Conservation (phyloP, 352 stramenopile genomes). For the Blastocystis hominis region DNA sequence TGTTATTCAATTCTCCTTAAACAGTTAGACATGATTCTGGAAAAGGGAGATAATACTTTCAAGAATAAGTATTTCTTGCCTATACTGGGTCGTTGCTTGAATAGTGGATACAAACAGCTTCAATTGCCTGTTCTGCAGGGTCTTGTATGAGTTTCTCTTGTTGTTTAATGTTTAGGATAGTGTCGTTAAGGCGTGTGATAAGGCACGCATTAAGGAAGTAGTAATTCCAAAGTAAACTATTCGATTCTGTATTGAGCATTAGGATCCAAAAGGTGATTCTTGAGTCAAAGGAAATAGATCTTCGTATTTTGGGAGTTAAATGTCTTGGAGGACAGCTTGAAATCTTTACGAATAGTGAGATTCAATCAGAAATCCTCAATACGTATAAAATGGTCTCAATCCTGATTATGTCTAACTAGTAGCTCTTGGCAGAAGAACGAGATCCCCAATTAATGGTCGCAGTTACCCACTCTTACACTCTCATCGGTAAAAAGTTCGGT, state of each 20-base stretch:
- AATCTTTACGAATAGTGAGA: conserved; percentile 15
- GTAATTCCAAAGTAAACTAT: background rate
- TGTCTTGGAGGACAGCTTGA: background rate
- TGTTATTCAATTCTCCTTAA: conserved; percentile 15
- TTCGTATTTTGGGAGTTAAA: background rate
- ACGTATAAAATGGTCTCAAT: conserved; percentile 18
- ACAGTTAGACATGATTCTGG: background rate
- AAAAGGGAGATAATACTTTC: conserved; percentile 46
- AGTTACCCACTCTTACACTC: conserved; percentile 30
- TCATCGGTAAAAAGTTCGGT: conserved; percentile 12
- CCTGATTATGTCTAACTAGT: background rate
- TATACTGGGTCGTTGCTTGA: conserved; percentile 4
- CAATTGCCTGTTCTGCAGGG: conserved; percentile 23
- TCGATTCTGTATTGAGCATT: background rate
- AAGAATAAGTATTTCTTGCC: conserved; percentile 27
- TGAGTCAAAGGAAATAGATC: background rate
- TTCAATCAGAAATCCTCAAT: conserved; percentile 24
- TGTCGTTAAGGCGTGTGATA: background rate
- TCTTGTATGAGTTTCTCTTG: background rate
- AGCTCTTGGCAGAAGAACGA: conserved; percentile 28
- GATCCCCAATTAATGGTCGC: conserved; percentile 24
- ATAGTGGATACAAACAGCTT: background rate
- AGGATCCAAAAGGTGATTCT: conserved; percentile 49
- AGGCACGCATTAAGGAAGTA: conserved; percentile 31
- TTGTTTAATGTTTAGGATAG: background rate